phyloP scores from a whole-genome alignment of 2,329 filamentous ascomycete species.

The Paecilomyces variotii region DNA sequence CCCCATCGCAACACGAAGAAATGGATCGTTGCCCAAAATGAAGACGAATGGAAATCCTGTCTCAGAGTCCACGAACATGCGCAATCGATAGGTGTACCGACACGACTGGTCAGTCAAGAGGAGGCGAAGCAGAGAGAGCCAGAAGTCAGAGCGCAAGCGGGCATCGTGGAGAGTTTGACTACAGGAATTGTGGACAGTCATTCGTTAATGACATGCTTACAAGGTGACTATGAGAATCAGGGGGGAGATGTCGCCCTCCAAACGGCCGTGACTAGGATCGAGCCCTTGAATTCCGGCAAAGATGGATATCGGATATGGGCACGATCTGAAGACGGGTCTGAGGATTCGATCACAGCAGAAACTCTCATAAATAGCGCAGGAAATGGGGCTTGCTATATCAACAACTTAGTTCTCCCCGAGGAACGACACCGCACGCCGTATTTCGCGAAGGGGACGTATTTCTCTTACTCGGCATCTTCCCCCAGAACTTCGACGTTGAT shows the following conservation, averaged over 20 bases:
- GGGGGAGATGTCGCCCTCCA: slow-evolving; percentile 68
- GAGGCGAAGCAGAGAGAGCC: slow-evolving; percentile 64
- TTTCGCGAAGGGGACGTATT: slow-evolving; percentile 95
- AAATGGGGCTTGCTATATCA: slow-evolving; percentile 64
- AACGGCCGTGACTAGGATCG: slow-evolving; percentile 56
- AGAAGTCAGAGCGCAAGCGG: slow-evolving; percentile 61
- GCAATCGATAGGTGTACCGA: slow-evolving; percentile 55
- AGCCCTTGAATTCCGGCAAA: slow-evolving; percentile 44
- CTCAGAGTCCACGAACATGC: slow-evolving; percentile 47
- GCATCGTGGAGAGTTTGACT: slow-evolving; percentile 72
- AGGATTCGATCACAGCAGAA: slow-evolving; percentile 58
- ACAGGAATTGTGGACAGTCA: slow-evolving; percentile 92
- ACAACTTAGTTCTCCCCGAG: slow-evolving; percentile 65
- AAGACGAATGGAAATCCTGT: slow-evolving; percentile 55
- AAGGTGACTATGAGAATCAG: slow-evolving; percentile 65
- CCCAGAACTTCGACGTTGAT: slow-evolving; percentile 67
- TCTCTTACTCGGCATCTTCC: slow-evolving; percentile 62
- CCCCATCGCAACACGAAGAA: slow-evolving; percentile 72
- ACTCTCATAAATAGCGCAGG: slow-evolving; percentile 81
- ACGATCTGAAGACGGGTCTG: slow-evolving; percentile 31
- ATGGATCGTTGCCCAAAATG: slow-evolving; percentile 88
- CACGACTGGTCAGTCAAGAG: slow-evolving; percentile 56
- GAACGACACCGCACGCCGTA: slow-evolving; percentile 53
- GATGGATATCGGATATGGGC: slow-evolving; percentile 64
- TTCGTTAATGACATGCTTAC: slow-evolving; percentile 70